phyloP scores from a whole-genome alignment of 331 rosid genomes.

The Quercus lobata region DNA sequence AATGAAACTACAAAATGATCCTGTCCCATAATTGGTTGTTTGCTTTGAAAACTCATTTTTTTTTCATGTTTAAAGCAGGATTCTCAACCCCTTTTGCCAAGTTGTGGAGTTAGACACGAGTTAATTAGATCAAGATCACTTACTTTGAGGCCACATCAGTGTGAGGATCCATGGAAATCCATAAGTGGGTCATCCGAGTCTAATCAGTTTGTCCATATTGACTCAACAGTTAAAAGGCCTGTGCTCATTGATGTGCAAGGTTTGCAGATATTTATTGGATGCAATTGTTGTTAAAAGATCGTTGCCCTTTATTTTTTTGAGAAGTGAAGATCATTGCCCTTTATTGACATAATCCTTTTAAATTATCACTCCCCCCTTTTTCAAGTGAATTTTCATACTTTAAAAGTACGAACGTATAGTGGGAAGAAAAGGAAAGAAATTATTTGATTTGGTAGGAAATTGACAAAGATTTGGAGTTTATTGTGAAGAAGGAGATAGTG shows the following conservation, averaged over 20 bases:
- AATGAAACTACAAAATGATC: background rate
- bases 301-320: background rate
- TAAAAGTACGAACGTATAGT: too few species aligned
- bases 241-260: slow-evolving; percentile 44
- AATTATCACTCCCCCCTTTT: background rate
- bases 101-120: slow-evolving; percentile 36
- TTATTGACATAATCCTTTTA: background rate
- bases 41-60: background rate
- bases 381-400: too few species aligned
- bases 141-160: slow-evolving; percentile 29
- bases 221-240: slow-evolving; percentile 39
- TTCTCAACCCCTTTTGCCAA: slow-evolving; percentile 40
- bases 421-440: too few species aligned
- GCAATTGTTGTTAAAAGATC: background rate
- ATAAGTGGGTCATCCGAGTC: slow-evolving; percentile 36
- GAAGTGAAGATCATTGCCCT: background rate
- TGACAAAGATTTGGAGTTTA: too few species aligned
- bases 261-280: slow-evolving; percentile 26
- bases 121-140: slow-evolving; percentile 47
- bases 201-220: slow-evolving; percentile 31
- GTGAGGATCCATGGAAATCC: slow-evolving; percentile 38
- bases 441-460: too few species aligned
- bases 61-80: slow-evolving; percentile 39
- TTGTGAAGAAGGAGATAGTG: too few species aligned
- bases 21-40: background rate